Base-by-base conservation (phyloP, 805 yeast genomes). In the Hanseniaspora taiwanica region DNA sequence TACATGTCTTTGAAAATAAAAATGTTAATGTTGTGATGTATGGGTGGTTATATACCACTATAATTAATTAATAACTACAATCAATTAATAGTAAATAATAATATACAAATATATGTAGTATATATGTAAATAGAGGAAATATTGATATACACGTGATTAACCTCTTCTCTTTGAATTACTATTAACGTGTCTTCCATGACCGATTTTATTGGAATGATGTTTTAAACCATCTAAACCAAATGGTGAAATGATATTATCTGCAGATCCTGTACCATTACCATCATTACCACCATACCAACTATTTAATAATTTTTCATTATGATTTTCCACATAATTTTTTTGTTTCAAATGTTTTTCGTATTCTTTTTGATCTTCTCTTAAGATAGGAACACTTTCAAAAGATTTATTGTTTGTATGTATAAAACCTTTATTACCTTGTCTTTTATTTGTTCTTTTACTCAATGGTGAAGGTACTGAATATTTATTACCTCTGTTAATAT, bases 361-460 rank as follows among this genome's bases (percentile, higher is more conserved):
- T 60, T 91, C 98, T 53, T 81, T 83, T 64, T 91, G 96, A 62
- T 91, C 99, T 59, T 83, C 97, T 51, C 93, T 74, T 42, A 86
- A 68, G 37, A 81, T 69, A 3, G 77, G 73, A 35, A 70, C 69
- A 5, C 53, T 51, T 20, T 52, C 61, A 45, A 69, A 73, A 42
- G 71, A 72, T 43, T 76, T 72, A 33, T 73, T 68, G 45, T 78
- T 78, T 51, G 71, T 72, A 50, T 86, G 89, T 48, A 79, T 86
- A 58, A 68, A 78, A 4, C 87, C 87, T 39, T 78, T 85, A 50
- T 81, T 81, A 33, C 95, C 94, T 50, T 71, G 71, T 48, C 70
- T 71, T 54, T 81, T 80, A 37, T 66, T 66, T n/a, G 79, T 72
- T 49, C 76, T 76, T 52, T 79, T 82, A 44, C 93, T 79, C 46